Base-by-base conservation (phyloP, 768 basidiomycete genomes). In the Boletus sp. region DNA sequence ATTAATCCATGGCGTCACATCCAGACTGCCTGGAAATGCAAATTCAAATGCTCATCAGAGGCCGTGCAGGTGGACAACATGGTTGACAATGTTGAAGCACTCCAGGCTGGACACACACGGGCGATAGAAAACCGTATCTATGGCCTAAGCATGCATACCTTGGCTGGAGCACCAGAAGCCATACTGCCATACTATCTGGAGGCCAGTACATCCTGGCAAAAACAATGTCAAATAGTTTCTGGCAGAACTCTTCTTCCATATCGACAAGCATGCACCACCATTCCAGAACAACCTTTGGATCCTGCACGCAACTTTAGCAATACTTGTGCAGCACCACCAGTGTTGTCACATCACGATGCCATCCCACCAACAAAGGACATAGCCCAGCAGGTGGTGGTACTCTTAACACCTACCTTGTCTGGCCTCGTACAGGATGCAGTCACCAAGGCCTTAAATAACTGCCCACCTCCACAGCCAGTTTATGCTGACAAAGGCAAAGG, bases 11-110 rank as follows among this genome's bases (percentile, higher is more conserved):
- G 30, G 45, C 27, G 5, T 1, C 50, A 56, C 13, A 32, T 56
- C 7, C 38, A 52, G 1, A 56, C 45, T 0, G 55, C 50, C 2
- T 56, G 50, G 50, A 56, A 56, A 5, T 15, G 8, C n/a, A 56
- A 52, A 8, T 42, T 56, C 39, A 47, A 4, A 9, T 52, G 50
- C 21, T 1, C 7, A 4, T 33, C 25, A 43, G 25, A 43, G 7
- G 6, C 17, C 23, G 0, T 21, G 7, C 6, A 4, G 6, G 15
- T 17, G 17, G 35, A 37, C 8, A 3, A 37, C 17, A 37, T 17
- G 7, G 10, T 37, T 1, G 23, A 47, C 15, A 19, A 34, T 33
- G 19, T 23, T 23, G 25, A 25, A 9, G 25, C 7, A 2, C 7
- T 52, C 1, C 29, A 52, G 5, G 51, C 43, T 0, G 41, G 50